Conservation (phyloP, 257 asterid species). For the Anisodus acutangulus region DNA sequence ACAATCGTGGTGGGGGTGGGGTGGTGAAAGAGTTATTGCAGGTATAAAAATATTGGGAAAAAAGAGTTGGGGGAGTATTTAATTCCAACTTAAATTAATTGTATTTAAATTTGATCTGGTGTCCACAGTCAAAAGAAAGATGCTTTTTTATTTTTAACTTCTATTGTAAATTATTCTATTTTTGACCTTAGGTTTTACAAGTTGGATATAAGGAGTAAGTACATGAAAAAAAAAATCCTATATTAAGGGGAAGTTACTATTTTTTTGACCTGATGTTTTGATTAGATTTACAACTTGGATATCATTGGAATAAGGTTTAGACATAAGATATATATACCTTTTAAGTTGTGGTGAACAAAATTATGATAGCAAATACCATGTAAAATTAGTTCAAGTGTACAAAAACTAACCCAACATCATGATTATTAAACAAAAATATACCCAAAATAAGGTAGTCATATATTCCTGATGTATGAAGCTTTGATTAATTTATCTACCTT, state of each 20-base stretch:
- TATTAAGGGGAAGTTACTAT: not conserved
- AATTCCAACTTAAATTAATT: conserved; percentile 22
- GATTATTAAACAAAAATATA: too few relatives aligned
- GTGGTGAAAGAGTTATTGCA: not conserved
- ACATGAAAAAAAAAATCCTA: not conserved
- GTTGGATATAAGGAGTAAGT: too few relatives aligned
- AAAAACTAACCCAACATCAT: too few relatives aligned
- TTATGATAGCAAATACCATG: too few relatives aligned
- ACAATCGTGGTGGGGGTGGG: not conserved
- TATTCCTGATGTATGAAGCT: not conserved
- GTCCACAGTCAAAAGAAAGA: not conserved
- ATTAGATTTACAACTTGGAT: not conserved
- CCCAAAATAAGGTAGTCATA: not conserved
- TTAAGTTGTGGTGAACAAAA: too few relatives aligned
- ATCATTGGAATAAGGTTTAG: not conserved
- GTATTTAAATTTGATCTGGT: conserved; percentile 29
- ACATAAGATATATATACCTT: not conserved
- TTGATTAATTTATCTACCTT: not conserved
- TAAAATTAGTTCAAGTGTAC: too few relatives aligned
- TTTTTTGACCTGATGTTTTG: not conserved
- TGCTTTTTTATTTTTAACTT: too few relatives aligned
- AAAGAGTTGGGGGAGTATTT: not conserved
- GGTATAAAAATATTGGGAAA: not conserved
- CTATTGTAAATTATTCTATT: too few relatives aligned
- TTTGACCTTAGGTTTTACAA: too few relatives aligned